phyloP scores from a whole-genome alignment of 768 basidiomycete genomes.

The Vararia minispora region DNA sequence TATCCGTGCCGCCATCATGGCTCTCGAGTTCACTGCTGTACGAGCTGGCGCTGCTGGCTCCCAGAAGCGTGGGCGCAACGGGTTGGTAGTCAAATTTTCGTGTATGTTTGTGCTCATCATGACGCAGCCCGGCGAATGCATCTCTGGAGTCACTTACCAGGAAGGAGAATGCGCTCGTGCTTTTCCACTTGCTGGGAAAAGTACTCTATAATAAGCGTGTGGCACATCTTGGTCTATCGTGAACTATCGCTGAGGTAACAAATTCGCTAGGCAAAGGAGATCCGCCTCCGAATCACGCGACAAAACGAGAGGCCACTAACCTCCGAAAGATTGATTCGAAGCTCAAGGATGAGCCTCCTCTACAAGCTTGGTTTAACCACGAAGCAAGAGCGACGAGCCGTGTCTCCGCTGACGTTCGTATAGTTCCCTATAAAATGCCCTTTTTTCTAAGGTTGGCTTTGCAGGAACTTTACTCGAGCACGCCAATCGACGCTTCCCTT shows the following conservation, averaged over 20 bases:
- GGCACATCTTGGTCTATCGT: slow-evolving; percentile 14
- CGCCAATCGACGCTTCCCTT: slow-evolving; percentile 84
- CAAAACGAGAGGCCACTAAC: slow-evolving; percentile 50
- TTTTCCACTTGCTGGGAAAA: slow-evolving; percentile 92
- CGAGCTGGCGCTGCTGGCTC: too few relatives aligned
- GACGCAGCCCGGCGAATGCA: slow-evolving; percentile 17
- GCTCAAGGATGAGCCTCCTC: slow-evolving; percentile 39
- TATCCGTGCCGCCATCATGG: slow-evolving; percentile 88
- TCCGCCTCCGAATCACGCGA: slow-evolving; percentile 40
- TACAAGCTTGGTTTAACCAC: slow-evolving; percentile 48
- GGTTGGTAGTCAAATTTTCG: too few relatives aligned
- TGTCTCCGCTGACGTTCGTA: slow-evolving; percentile 63
- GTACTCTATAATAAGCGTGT: slow-evolving; percentile 91
- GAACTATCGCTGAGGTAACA: slow-evolving; percentile 2
- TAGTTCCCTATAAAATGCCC: neutral
- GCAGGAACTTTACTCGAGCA: slow-evolving; percentile 68
- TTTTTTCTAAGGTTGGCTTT: slow-evolving; percentile 2
- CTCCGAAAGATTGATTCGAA: slow-evolving; percentile 46
- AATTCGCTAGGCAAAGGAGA: slow-evolving; percentile 62
- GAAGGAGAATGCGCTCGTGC: slow-evolving; percentile 72
- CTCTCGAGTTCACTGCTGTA: slow-evolving; percentile 75
- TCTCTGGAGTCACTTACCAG: slow-evolving; percentile 67
- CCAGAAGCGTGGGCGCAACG: too few relatives aligned
- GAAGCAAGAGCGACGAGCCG: slow-evolving; percentile 61
- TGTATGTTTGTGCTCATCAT: too few relatives aligned